These are phyloP conservation scores for Podaxis pistillaris DNA, from an alignment of 768 basidiomycete species.

Conservation along the genomic window DNA sequence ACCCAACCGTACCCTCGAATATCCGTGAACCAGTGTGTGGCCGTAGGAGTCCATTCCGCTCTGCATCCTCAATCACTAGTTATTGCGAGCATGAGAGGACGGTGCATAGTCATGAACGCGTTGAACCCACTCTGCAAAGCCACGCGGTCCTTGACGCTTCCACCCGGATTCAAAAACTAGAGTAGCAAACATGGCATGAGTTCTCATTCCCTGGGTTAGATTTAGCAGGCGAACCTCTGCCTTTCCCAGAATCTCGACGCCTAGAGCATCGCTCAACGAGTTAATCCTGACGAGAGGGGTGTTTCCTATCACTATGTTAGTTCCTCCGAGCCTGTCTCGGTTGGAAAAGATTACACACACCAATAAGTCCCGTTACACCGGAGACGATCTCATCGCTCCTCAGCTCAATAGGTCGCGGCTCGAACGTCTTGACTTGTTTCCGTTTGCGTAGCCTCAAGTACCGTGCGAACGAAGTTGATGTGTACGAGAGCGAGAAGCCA, in stretches of 20 bases:
- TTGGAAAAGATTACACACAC: slow-evolving; percentile 33
- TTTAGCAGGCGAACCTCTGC: slow-evolving; percentile 65
- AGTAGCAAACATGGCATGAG: slow-evolving; percentile 30
- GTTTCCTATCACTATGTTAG: slow-evolving; percentile 58
- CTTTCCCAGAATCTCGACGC: slow-evolving; percentile 94
- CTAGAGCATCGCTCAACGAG: slow-evolving; percentile 86
- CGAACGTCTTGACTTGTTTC: slow-evolving; percentile 36
- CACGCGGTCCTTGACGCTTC: slow-evolving; percentile 98
- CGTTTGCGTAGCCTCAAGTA: slow-evolving; percentile 52
- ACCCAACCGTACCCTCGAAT: slow-evolving; percentile 96
- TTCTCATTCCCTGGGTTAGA: not conserved
- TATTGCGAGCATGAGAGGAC: not conserved
- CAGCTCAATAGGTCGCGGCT: slow-evolving; percentile 63
- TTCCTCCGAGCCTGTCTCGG: not conserved
- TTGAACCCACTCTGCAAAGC: slow-evolving; percentile 73
- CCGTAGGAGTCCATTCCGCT: slow-evolving; percentile 73
- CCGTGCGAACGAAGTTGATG: slow-evolving; percentile 61
- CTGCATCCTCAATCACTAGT: slow-evolving; percentile 93
- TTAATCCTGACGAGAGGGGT: slow-evolving; percentile 92
- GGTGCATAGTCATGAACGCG: not conserved
- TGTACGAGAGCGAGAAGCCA: slow-evolving; percentile 75
- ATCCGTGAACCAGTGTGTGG: slow-evolving; percentile 90
- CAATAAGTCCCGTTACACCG: slow-evolving; percentile 85
- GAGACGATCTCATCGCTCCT: slow-evolving; percentile 75
- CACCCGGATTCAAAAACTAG: slow-evolving; percentile 97